These are phyloP conservation scores for Microdochium paspali DNA, from an alignment of 2,329 filamentous ascomycete species.

Conservation along the genomic window DNA sequence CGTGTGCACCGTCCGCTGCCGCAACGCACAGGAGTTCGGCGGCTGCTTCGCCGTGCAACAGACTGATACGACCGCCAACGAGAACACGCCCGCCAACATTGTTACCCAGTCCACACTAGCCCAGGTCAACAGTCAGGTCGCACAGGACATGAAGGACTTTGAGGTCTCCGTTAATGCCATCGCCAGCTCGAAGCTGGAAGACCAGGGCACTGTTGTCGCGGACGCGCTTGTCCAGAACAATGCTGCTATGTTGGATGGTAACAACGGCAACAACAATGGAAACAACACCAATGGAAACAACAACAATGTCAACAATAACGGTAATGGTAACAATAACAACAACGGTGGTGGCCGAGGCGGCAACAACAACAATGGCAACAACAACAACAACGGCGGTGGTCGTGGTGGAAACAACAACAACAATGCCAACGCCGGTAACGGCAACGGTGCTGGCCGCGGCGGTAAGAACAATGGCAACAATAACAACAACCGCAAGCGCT, in stretches of 20 bases:
- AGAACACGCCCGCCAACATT: constrained; percentile 22
- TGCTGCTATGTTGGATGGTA: constrained; percentile 27
- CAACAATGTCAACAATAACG: too few relatives aligned
- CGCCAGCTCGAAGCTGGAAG: constrained; percentile 19
- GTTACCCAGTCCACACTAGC: constrained; percentile 26
- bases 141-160: constrained; percentile 30
- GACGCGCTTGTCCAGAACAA: constrained; percentile 15
- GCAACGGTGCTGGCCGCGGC: too few relatives aligned
- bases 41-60: constrained; percentile 33
- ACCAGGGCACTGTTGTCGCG: constrained; percentile 18
- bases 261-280: constrained; percentile 26
- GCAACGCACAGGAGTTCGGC: constrained; percentile 23
- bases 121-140: constrained; percentile 15
- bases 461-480: too few relatives aligned
- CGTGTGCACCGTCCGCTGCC: constrained; percentile 29
- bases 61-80: constrained; percentile 21
- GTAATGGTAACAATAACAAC: too few relatives aligned
- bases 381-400: too few relatives aligned
- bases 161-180: constrained; percentile 28
- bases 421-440: too few relatives aligned
- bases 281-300: constrained; percentile 15
- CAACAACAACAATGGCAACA: too few relatives aligned
- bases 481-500: too few relatives aligned
- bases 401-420: too few relatives aligned
- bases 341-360: too few relatives aligned